Conservation (phyloP, 2,329 filamentous ascomycete species). For the Zasmidium angulare region DNA sequence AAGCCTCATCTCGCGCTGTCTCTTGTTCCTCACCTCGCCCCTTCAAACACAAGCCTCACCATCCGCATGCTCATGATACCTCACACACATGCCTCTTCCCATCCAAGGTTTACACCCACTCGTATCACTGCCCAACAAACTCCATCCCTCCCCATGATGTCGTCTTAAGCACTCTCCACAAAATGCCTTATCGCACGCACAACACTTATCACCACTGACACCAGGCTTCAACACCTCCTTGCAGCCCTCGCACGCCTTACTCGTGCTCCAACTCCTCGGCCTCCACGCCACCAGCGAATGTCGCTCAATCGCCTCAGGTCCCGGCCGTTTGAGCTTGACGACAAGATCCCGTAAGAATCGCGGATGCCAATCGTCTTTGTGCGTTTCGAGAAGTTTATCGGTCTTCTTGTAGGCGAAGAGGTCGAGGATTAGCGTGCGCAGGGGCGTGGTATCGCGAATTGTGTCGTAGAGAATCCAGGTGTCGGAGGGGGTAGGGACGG, state of each 20-base stretch:
- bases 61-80: constrained; percentile 39
- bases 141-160: constrained; percentile 25
- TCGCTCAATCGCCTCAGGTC: constrained; percentile 41
- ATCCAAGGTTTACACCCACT: constrained; percentile 41
- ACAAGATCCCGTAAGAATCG: constrained; percentile 48
- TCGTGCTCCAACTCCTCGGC: constrained; percentile 36
- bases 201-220: constrained; percentile 40
- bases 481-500: constrained; percentile 50
- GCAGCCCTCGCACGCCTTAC: constrained; percentile 41
- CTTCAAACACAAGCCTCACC: constrained; percentile 30
- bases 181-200: constrained; percentile 42
- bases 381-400: constrained; percentile 47
- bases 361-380: constrained; percentile 51
- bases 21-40: not conserved
- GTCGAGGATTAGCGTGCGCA: constrained; percentile 47
- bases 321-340: constrained; percentile 48
- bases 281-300: constrained; percentile 43
- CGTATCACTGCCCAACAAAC: constrained; percentile 30
- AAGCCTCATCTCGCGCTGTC: not conserved
- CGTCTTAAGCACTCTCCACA: constrained; percentile 42
- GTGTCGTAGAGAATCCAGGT: constrained; percentile 50
- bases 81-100: constrained; percentile 34
- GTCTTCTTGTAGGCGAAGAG: constrained; percentile 56
- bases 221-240: constrained; percentile 41
- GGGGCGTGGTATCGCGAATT: constrained; percentile 40